A percentile compares a stretch with the other conserved stretches of the same genome.
Evolutionary conservation across 2,329 filamentous ascomycete species (phyloP).

Genomic region (Ustilaginoidea virens): DNA sequence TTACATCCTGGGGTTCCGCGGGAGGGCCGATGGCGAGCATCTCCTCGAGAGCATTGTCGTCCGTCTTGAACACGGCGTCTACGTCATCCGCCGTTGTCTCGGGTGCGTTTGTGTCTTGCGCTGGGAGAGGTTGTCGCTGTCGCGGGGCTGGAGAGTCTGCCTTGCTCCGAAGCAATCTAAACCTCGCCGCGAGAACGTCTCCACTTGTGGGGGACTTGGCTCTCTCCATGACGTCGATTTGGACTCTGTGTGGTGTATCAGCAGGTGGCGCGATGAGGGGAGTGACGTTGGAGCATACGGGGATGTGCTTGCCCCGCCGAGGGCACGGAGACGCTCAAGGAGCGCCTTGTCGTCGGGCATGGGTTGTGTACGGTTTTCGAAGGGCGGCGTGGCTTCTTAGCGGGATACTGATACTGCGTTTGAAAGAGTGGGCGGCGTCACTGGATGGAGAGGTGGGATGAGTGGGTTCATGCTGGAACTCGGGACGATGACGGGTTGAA

Average conservation of each 20-base stretch:
- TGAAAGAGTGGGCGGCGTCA: no score
- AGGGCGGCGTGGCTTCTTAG: neutral
- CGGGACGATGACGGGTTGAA: no score
- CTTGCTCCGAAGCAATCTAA: constrained; percentile 33
- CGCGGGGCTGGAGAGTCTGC: constrained; percentile 9
- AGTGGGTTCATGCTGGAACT: no score
- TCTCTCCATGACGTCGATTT: constrained; percentile 24
- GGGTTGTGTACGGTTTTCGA: neutral
- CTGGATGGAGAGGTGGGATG: no score
- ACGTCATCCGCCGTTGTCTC: constrained; percentile 14
- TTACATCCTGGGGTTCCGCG: constrained; percentile 12
- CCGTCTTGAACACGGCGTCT: constrained; percentile 26
- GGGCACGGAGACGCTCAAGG: constrained; percentile 37
- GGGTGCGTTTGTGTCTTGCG: neutral
- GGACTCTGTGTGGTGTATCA: constrained; percentile 8
- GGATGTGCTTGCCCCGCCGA: constrained; percentile 23
- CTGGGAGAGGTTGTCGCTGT: neutral
- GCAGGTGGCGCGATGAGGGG: constrained; percentile 1
- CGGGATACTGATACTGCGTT: neutral
- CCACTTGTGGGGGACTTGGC: constrained; percentile 28
- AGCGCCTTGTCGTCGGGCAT: constrained; percentile 31
- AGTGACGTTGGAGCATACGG: constrained; percentile 5
- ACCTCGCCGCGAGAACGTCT: constrained; percentile 34
- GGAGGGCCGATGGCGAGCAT: constrained; percentile 27
- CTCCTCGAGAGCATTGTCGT: constrained; percentile 37